These are phyloP conservation scores for Myochromella boudieri DNA, from an alignment of 768 basidiomycete species.

Conservation along the genomic window DNA sequence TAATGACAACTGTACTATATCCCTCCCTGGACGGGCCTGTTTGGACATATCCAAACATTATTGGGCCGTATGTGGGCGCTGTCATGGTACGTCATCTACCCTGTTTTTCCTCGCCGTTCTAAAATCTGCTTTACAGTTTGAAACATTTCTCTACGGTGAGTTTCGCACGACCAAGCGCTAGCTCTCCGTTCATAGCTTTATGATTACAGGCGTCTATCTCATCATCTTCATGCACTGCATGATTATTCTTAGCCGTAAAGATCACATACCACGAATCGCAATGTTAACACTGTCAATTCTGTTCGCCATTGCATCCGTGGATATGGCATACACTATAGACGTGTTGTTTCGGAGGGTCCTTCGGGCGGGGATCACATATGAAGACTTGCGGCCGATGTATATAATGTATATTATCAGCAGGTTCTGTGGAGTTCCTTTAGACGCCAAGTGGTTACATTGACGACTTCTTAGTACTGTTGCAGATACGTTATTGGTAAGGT, in stretches of 20 bases:
- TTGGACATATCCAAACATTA: conserved; percentile 1
- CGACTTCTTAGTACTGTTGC: conserved; percentile 13
- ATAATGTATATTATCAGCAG: conserved; percentile 18
- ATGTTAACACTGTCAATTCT: conserved; percentile 7
- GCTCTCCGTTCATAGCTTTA: not conserved
- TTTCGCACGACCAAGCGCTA: not conserved
- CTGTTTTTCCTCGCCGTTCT: not conserved
- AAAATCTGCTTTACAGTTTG: conserved; percentile 13
- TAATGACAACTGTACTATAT: conserved; percentile 10
- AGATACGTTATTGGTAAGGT: conserved; percentile 14
- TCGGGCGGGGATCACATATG: conserved; percentile 8
- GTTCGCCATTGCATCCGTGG: conserved; percentile 17
- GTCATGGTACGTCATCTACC: conserved; percentile 5
- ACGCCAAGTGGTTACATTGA: not conserved
- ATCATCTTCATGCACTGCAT: conserved; percentile 9
- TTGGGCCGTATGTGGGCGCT: conserved; percentile 12
- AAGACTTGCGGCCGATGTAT: conserved; percentile 17
- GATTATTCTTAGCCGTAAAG: conserved; percentile 7
- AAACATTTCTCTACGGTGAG: conserved; percentile 19
- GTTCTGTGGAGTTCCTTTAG: conserved; percentile 6
- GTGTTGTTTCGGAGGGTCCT: conserved; percentile 13
- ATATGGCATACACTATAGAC: conserved; percentile 14
- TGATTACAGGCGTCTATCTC: conserved; percentile 15
- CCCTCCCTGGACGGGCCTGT: conserved; percentile 8
- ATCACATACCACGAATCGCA: not conserved